Evolutionary conservation across 306 rosid genomes (phyloP), one percentile per base, ranked within the genome.

Genomic region (Acmispon strigosus): DNA sequence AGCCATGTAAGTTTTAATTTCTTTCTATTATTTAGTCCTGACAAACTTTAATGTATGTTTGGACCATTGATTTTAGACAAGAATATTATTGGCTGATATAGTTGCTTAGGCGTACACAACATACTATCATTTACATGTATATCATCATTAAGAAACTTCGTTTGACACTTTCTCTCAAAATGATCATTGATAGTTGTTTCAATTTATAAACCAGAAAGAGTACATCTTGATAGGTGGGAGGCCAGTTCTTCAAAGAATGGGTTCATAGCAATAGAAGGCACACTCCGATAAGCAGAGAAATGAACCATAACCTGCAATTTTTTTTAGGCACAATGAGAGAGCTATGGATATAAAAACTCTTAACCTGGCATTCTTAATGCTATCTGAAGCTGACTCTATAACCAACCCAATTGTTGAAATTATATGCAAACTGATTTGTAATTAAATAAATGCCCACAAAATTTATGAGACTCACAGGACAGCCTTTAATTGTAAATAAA

Each of bases 271-370:
- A 63, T 45, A 61, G 86, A 84, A 60, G 86, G 88, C 66, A 73
- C 68, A 50, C 88, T 81, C 88, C 88, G 81, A 43, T 27, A 70
- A 53, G 88, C 86, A 59, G 77, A 74, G 56, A 84, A 84, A 68
- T 84, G 84, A 67, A 84, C 86, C 78, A 78, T 14, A 66, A 78
- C 85, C 88, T 84, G 72, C 58, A 78, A 56, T 15, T 24, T 13
- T n/a, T 49, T 14, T 58, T 53, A 48, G 10, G 4, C 37, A 72
- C 37, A 50, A 20, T 16, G 22, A 49, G 13, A 39, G 4, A 66
- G 13, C 20, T 43, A 64, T 42, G 10, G 10, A 64, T 27, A 16
- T 2, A 32, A 1, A 15, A 10, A 16, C 7, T 11, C 57, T 24
- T 1, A n/a, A 65, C 42, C 32, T 47, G n/a, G 7, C 57, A 32